Evolutionary conservation across 108 stramenopile species (phyloP), one percentile per base, ranked within the genome.

Genomic region (Bacterosira constricta): DNA sequence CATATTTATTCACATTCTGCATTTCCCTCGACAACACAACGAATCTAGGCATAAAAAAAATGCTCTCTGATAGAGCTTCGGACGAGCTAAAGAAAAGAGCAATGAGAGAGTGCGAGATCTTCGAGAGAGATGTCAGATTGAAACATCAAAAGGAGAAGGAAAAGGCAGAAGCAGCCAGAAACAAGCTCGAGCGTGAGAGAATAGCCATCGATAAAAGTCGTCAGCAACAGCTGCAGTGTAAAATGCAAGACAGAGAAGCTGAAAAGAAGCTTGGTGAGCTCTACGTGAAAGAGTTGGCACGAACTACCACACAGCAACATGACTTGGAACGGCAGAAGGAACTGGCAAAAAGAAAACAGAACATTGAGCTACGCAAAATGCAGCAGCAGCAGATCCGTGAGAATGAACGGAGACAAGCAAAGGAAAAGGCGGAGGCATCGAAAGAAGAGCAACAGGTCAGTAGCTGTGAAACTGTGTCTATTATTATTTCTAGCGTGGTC

Each of bases 51-150:
- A n/a, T 66, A 47, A 80, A 86, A 27, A 83, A 84, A 56, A 46
- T 66, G 36, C 73, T 91, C 18, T 89, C 87, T 38, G 88, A 87
- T 31, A 64, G 34, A 54, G 90, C 88, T 17, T 79, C 86, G 4
- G 55, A 83, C 50, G 79, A 86, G 36, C 83, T 91, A 29, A 81
- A 84, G 31, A 64, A 79, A 25, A 30, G 67, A 20, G 63, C 73
- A 10, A 46, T 45, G 35, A 63, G 69, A 41, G 89, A 90, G 63
- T 75, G 82, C 15, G 79, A 65, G 17, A 81, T 87, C n/a, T 80
- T 88, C 41, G 84, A 74, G 39, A 51, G 59, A 30, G 76, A 63
- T 64, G 66, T 52, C 51, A 79, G 61, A 69, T 69, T 71, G 71
- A 55, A 64, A 27, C 30, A 54, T 31, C 61, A 80, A 63, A 78